Base-by-base conservation (phyloP, 2,329 filamentous ascomycete genomes). In the Phialophora tarda region DNA sequence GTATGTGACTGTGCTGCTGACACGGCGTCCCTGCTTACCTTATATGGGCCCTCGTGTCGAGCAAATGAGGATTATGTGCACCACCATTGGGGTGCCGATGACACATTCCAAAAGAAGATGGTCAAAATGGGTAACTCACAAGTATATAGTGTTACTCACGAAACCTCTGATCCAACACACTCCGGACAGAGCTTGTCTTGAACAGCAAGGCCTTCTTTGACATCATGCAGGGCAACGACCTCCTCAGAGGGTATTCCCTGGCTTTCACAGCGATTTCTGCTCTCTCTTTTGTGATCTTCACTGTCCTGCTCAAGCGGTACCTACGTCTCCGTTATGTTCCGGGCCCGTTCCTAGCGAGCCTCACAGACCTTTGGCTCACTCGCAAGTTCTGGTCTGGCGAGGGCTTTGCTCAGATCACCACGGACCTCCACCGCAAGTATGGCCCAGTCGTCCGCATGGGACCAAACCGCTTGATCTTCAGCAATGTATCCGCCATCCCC, bases 331-430 rank as follows among this genome's bases (percentile, higher is more conserved):
- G 63, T 47, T 63, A 66, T n/a, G 50, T 68, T 56, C 91, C 91
- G 0, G 91, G 91, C 0, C 91, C 89, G 0, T 82, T 88, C 65
- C 73, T 91, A 44, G 91, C 91, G 24, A 88, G 79, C 2, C 81
- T 85, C 60, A 91, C 89, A n/a, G 86, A 93, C 74, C 88, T 87
- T 83, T 94, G 91, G 90, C 83, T 91, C 21, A 85, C 92, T 24
- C 21, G 30, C 21, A 62, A 64, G 26, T 59, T 30, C 53, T 64
- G 61, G 64, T 54, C 28, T 10, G 61, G 51, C 23, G 24, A 34
- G 11, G 28, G 30, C 34, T 58, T 55, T 38, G 63, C 4, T 44
- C 51, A 53, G 11, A 56, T 68, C 41, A 32, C 62, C 24, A 47
- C 38, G 3, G 62, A 62, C n/a, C 53, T 68, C 4, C 62, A 68